Base-by-base conservation (phyloP, 2,329 filamentous ascomycete species). In the Stagonosporopsis vannaccii region DNA sequence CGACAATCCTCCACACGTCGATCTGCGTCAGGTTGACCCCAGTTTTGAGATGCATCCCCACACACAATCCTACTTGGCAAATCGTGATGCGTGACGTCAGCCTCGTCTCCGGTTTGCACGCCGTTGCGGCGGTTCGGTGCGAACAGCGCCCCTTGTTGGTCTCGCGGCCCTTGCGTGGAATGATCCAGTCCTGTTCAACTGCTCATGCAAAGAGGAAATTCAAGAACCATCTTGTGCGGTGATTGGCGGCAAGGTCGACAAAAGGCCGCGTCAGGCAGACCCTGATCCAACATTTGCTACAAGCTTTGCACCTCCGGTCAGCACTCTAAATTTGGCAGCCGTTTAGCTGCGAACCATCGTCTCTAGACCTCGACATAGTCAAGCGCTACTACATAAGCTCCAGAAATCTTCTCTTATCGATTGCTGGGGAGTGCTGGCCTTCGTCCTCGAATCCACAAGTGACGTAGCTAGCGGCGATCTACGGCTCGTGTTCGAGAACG, bases 391-490 rank as follows among this genome's bases (percentile, higher is more conserved):
- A 43, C 41, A 25, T 22, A 51, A 51, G 46, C 52, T 28, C 33
- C 40, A 36, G 25, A 33, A 33, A 5, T 23, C n/a, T 41, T 30
- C 19, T 28, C 32, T 36, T 51, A 46, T 46, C 36, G 46, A 42
- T 46, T 49, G 49, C 47, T 25, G 28, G 53, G 46, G 42, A 41
- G 17, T 33, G 43, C 33, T 39, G 39, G 48, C 9, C 17, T 32
- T 52, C 33, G 43, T 42, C 39, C 28, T 15, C 39, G 26, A 44
- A 45, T 23, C 55, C 55, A 52, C 44, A 32, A 22, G 51, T 60
- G 58, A 60, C 58, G 58, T 60, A 52, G 50, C 43, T 48, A 57
- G 53, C 54, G 47, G 54, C 58, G 50, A 60, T 60, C 41, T 6
- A 35, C 54, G 51, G 54, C 7, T 58, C 44, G 45, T 37, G 45